Evolutionary conservation across 1,284 basidiomycete species (phyloP), one percentile per base, ranked within the genome.

Genomic region (Phlebopus sp.): DNA sequence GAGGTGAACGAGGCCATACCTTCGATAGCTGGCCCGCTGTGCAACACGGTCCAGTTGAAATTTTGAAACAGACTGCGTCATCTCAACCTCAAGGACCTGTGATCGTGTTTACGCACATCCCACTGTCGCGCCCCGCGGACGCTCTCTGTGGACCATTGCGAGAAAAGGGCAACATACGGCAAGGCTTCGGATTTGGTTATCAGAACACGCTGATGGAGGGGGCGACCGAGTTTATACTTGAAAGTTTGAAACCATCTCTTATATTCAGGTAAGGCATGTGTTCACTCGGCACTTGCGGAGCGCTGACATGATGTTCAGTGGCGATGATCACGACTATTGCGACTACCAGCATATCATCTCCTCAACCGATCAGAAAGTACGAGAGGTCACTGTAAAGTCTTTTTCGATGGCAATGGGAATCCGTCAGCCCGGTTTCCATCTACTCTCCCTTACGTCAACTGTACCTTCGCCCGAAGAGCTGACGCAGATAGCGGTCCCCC

Each of bases 251-350:
- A 27, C 92, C 92, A 11, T 65, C 70, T 11, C 59, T 84, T 1
- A 74, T 94, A 4, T 88, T 89, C 64, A 90, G 84, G 87, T 88
- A 55, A 53, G 77, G 54, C 21, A 36, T 32, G 11, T n/a, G 44
- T 45, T 47, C 29, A 7, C 39, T 10, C n/a, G 31, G 6, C 34
- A 15, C 17, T 13, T 30, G 38, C 17, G 6, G 17, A 46, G 13
- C 49, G 11, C 50, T 52, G 37, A 64, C 23, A 17, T 14, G 32
- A 13, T 15, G 38, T 29, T 46, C 41, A 92, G 90, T 56, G 92
- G 87, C 9, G 91, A 95, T 63, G 89, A 95, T 67, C 88, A 90
- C 55, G 92, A 95, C 62, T 91, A 91, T 54, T 95, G 92, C 65
- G 87, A 91, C 57, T 78, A 86, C 54, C 71, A 69, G 49, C 87